Conservation (phyloP, 352 stramenopile genomes). For the Pythium phragmiticola region DNA sequence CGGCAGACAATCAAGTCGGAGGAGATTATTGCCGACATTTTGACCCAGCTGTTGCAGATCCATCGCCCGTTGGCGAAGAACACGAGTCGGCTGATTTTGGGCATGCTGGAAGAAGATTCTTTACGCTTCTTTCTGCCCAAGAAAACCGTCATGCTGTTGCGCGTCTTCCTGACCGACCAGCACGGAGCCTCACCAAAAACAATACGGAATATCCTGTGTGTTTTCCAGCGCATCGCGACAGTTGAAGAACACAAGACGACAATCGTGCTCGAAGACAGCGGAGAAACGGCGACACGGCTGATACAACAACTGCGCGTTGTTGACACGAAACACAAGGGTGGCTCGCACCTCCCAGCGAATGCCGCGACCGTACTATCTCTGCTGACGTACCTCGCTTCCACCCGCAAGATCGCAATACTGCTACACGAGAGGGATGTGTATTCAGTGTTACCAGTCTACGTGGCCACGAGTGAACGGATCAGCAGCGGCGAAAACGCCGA, state of each 20-base stretch:
- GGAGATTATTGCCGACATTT: conserved; percentile 67
- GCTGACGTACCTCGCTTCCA: conserved; percentile 38
- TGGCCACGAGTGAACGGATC: conserved; percentile 19
- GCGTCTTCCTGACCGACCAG: conserved; percentile 51
- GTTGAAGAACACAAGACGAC: conserved; percentile 80
- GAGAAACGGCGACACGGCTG: conserved; percentile 47
- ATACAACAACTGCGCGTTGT: conserved; percentile 42
- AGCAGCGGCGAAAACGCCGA: neutral
- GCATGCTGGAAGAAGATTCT: conserved; percentile 67
- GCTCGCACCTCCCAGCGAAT: conserved; percentile 32
- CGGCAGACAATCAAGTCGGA: conserved; percentile 62
- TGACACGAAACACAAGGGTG: conserved; percentile 9
- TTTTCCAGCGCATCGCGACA: conserved; percentile 52
- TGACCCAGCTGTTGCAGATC: conserved; percentile 62
- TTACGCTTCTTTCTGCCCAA: conserved; percentile 83
- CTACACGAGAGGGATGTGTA: conserved; percentile 62
- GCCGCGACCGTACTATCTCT: conserved; percentile 41
- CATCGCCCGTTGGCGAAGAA: conserved; percentile 63
- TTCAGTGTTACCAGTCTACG: conserved; percentile 39
- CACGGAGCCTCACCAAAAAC: conserved; percentile 42
- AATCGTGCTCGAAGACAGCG: conserved; percentile 69
- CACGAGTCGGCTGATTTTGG: conserved; percentile 50
- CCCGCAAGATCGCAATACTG: conserved; percentile 46
- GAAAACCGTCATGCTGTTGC: conserved; percentile 65
- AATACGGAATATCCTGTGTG: conserved; percentile 55